These are phyloP conservation scores for Sarocladium kiliense DNA, from an alignment of 2,329 filamentous ascomycete species.

Conservation along the genomic window DNA sequence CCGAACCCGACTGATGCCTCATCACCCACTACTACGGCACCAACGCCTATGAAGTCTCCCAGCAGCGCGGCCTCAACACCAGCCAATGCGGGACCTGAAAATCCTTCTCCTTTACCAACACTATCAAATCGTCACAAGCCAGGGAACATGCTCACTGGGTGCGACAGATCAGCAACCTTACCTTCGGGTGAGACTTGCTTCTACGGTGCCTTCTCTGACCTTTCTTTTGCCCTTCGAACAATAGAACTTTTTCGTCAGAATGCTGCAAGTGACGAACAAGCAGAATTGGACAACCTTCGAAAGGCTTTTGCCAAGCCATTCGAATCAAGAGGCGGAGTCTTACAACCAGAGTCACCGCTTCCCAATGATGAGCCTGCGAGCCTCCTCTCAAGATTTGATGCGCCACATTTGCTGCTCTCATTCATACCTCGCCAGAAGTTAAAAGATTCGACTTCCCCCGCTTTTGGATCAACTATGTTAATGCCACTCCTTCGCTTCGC, in stretches of 20 bases:
- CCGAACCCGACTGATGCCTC: background rate
- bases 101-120: background rate
- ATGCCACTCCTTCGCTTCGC: background rate
- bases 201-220: constrained; percentile 10
- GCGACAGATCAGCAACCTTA: background rate
- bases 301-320: background rate
- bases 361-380: background rate
- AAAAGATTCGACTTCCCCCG: background rate
- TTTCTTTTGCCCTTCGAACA: constrained; percentile 8
- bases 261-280: background rate
- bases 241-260: constrained; percentile 9
- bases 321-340: background rate
- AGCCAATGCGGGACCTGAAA: background rate
- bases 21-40: background rate
- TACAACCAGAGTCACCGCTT: background rate
- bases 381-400: background rate
- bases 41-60: background rate
- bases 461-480: no score
- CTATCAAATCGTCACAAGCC: background rate
- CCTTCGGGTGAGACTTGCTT: constrained; percentile 7
- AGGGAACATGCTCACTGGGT: constrained; percentile 6
- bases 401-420: background rate
- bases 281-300: background rate
- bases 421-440: background rate
- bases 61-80: background rate